Conservation (phyloP, 2,329 filamentous ascomycete species). For the Fonsecaea multimorphosa region DNA sequence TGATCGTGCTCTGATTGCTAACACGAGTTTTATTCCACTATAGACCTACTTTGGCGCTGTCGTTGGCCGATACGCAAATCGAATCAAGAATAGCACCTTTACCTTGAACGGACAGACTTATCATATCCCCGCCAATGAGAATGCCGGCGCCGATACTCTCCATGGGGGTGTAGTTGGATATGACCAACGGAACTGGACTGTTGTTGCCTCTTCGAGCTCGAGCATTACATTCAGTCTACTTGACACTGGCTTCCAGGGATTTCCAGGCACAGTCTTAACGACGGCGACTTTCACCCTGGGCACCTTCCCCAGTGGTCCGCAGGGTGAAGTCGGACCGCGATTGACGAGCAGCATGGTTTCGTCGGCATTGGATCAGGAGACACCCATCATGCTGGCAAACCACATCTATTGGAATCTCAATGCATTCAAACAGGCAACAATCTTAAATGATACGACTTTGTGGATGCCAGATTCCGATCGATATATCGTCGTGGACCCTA, state of each 20-base stretch:
- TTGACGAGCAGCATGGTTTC: constrained; percentile 54
- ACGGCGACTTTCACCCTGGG: constrained; percentile 55
- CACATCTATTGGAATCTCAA: constrained; percentile 61
- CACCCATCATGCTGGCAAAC: constrained; percentile 58
- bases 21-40: not conserved
- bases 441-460: constrained; percentile 51
- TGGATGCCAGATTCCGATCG: constrained; percentile 55
- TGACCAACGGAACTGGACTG: constrained; percentile 58
- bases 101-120: constrained; percentile 55
- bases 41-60: constrained; percentile 55
- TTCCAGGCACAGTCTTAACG: constrained; percentile 56
- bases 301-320: constrained; percentile 47
- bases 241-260: constrained; percentile 52
- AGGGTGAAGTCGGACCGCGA: constrained; percentile 47
- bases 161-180: constrained; percentile 59
- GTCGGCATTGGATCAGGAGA: constrained; percentile 52
- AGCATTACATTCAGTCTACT: constrained; percentile 56
- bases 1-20: not conserved
- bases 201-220: constrained; percentile 49
- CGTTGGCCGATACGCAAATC: constrained; percentile 61
- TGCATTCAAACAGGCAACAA: constrained; percentile 52
- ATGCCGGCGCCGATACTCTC: constrained; percentile 58
- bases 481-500: constrained; percentile 59
- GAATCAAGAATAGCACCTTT: constrained; percentile 64
- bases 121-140: constrained; percentile 59